Evolutionary conservation across 306 rosid genomes (phyloP).

Genomic region (Sechiopsis laciniata): DNA sequence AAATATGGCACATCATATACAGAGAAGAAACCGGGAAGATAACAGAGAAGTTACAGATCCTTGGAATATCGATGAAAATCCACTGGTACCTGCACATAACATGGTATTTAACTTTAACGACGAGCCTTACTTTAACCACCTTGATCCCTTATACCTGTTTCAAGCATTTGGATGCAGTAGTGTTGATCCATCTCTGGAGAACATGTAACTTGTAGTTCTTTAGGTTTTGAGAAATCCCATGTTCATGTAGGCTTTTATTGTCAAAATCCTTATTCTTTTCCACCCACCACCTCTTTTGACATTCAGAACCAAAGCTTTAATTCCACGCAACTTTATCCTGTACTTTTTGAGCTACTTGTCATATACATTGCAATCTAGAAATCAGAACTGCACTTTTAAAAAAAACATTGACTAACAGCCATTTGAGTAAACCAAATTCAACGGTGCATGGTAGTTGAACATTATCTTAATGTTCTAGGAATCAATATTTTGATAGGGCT

Average conservation of each 20-base stretch:
- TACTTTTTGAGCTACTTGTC: slow-evolving; percentile 16
- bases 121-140: slow-evolving; percentile 31
- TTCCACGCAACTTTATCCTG: not conserved
- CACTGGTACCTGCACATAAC: slow-evolving; percentile 23
- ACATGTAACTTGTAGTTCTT: slow-evolving; percentile 10
- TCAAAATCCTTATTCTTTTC: slow-evolving; percentile 20
- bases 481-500: not conserved
- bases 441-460: not conserved
- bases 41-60: not conserved
- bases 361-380: not conserved
- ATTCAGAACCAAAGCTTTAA: not conserved
- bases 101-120: slow-evolving; percentile 31
- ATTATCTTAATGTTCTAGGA: not conserved
- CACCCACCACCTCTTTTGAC: slow-evolving; percentile 2
- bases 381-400: slow-evolving; percentile 9
- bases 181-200: slow-evolving; percentile 9
- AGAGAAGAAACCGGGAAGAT: slow-evolving; percentile 12
- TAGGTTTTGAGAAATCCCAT: not conserved
- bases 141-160: slow-evolving; percentile 34
- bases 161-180: slow-evolving; percentile 38
- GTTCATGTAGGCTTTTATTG: not conserved
- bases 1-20: not conserved
- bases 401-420: not conserved
- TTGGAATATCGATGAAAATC: slow-evolving; percentile 21
- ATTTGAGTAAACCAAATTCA: not conserved